A percentile compares a stretch with the other conserved stretches of the same genome.
These are phyloP conservation scores for Penicillium sp. DNA, from an alignment of 2,329 filamentous ascomycete species.

Conservation along the genomic window DNA sequence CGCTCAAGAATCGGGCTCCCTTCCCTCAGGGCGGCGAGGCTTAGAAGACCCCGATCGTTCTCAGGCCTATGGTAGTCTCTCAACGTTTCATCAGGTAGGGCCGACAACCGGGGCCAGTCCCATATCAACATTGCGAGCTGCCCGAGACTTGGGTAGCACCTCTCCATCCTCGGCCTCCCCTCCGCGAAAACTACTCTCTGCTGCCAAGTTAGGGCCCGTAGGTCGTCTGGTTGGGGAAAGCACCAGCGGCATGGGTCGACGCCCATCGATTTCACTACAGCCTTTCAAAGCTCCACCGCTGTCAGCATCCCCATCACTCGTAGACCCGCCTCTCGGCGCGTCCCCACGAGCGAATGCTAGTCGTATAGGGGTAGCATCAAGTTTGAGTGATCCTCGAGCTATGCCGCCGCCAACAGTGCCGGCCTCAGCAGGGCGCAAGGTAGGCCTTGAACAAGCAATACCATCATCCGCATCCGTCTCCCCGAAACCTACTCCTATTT, in stretches of 20 bases:
- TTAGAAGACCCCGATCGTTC: constrained; percentile 57
- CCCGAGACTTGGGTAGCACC: constrained; percentile 50
- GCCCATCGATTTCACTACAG: constrained; percentile 84
- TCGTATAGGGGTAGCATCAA: constrained; percentile 31
- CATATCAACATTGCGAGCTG: constrained; percentile 73
- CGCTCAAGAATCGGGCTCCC: constrained; percentile 63
- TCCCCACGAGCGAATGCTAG: constrained; percentile 51
- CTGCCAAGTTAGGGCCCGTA: constrained; percentile 27
- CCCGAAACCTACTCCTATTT: constrained; percentile 72
- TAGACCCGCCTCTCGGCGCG: constrained; percentile 45
- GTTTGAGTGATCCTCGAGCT: constrained; percentile 36
- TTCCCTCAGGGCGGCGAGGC: constrained; percentile 59
- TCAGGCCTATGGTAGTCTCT: constrained; percentile 83
- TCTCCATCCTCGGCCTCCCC: constrained; percentile 50
- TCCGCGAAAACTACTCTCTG: constrained; percentile 46
- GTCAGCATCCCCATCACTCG: constrained; percentile 74
- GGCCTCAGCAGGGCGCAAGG: constrained; percentile 33
- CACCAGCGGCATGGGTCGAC: constrained; percentile 54
- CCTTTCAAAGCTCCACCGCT: constrained; percentile 95
- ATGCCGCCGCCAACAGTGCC: constrained; percentile 38
- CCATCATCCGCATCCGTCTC: constrained; percentile 69
- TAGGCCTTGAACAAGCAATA: constrained; percentile 54
- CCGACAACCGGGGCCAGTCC: constrained; percentile 76
- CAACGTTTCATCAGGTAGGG: constrained; percentile 78
- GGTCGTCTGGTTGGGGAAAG: constrained; percentile 45